Evolutionary conservation across 192 early-diverging fungal species (phyloP), one percentile per base, ranked within the genome.

Genomic region (Piromyces finnis): DNA sequence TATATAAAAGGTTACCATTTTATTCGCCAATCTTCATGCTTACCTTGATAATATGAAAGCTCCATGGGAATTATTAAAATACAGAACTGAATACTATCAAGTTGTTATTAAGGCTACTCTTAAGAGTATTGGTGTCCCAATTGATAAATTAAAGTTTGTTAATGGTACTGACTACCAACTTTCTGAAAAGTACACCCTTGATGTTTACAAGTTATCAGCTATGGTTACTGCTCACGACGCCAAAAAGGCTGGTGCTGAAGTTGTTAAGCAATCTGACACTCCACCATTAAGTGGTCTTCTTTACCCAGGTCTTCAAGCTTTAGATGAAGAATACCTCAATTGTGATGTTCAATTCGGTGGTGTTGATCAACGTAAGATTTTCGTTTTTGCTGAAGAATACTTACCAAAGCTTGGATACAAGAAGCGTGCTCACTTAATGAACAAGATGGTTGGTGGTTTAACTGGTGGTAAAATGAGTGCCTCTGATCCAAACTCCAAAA

Each of bases 311-410:
- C 92, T 99, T 88, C 97, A 99, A 86, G 95, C 95, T 68, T 87
- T 99, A 79, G 97, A 99, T 83, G 97, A 99, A 88, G 94, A 99
- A 87, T 96, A 97, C 87, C 90, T 99, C 59, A 87, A 90, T 29
- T 94, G 95, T 28, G 97, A 99, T 84, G 93, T 92, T 77, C 97
- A 99, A 86, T 96, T 94, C 84, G 97, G 97, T 32, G 97, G 97
- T 77, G 94, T 97, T 14, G 97, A 99, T 86, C 97, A 99, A 87
- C 94, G 97, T 86, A 99, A 99, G 91, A 99, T 99, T 84, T 99
- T 99, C 85, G 92, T 94, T 12, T 92, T 96, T 87, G 97, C 97
- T 29, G 94, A 97, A 87, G 95, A 96, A 86, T 94, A 95, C 88
- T 83, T 99, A 81, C 97, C 97, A 59, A 84, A 88, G 30, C 85